Evolutionary conservation across 495 filamentous ascomycete genomes (phyloP).

Genomic region (Penicillium simplicissimum): DNA sequence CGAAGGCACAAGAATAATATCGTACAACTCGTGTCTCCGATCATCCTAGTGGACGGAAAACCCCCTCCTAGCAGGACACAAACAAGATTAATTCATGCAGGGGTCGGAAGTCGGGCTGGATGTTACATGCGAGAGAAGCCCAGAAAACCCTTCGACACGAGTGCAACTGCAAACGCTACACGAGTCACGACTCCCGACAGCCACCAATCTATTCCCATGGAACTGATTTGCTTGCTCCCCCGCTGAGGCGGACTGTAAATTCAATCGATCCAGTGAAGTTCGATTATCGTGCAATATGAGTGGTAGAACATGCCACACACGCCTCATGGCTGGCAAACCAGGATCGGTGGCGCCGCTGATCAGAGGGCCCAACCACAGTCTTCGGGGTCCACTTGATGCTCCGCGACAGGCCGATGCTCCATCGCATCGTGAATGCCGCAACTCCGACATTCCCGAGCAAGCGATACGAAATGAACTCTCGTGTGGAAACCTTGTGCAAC

Average conservation of each 20-base stretch:
- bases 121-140: background rate
- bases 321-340: background rate
- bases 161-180: background rate
- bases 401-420: background rate
- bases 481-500: background rate
- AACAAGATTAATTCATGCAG: background rate
- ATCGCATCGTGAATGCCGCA: background rate
- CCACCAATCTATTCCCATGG: constrained; percentile 4
- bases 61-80: background rate
- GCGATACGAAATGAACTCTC: background rate
- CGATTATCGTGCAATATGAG: background rate
- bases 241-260: constrained; percentile 4
- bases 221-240: constrained; percentile 12
- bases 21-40: background rate
- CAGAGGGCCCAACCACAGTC: background rate
- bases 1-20: background rate
- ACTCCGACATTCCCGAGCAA: background rate
- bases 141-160: background rate
- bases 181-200: background rate
- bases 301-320: background rate
- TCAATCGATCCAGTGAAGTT: background rate
- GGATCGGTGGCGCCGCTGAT: constrained; percentile 1
- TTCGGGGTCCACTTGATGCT: background rate
- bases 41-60: background rate
- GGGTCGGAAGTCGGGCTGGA: background rate